Evolutionary conservation across 2,329 filamentous ascomycete genomes (phyloP), one percentile per base, ranked within the genome.

Genomic region (Nothophaeocryptopus gaeumannii): DNA sequence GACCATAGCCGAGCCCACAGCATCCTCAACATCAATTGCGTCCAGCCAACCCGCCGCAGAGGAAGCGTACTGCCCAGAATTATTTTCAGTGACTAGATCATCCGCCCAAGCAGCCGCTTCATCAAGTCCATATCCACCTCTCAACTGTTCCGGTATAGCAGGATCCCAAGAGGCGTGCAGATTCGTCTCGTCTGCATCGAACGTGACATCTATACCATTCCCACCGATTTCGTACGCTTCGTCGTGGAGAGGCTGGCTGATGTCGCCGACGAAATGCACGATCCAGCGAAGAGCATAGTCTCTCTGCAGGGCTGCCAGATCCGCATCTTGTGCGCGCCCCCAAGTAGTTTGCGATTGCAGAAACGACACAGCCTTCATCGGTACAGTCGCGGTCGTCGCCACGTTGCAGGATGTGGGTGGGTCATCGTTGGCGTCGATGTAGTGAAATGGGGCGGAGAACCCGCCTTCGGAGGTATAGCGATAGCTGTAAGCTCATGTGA

Each of bases 201-300:
- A 77, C 1, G 67, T 72, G 13, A 75, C 72, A 40, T 71, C 65
- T 53, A 76, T 70, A 2, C 59, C 62, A 58, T 76, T 76, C 31
- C 72, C 74, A 39, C 74, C 74, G 5, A 71, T 54, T 5, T 69
- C 70, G 11, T 71, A 61, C 35, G 67, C 71, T 61, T 81, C 78
- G 10, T 76, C 74, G 58, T 81, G 79, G 41, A 95, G 72, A 0
- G 86, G 87, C 63, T 90, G 89, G 0, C 58, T 54, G 45, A 65
- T 63, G 65, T 95, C 89, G 49, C 88, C 80, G 9, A 93, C 70
- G 60, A 80, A 78, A 47, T 71, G 77, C 15, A 80, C 67, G 45
- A 80, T 63, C 65, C 76, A 79, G 49, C 72, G 71, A 14, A 80
- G 60, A 0, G 75, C 75, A 41, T 74, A 70, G 50, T 70, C 69